Evolutionary conservation across 2,329 filamentous ascomycete species (phyloP).

Genomic region (Aspergillus fructus): DNA sequence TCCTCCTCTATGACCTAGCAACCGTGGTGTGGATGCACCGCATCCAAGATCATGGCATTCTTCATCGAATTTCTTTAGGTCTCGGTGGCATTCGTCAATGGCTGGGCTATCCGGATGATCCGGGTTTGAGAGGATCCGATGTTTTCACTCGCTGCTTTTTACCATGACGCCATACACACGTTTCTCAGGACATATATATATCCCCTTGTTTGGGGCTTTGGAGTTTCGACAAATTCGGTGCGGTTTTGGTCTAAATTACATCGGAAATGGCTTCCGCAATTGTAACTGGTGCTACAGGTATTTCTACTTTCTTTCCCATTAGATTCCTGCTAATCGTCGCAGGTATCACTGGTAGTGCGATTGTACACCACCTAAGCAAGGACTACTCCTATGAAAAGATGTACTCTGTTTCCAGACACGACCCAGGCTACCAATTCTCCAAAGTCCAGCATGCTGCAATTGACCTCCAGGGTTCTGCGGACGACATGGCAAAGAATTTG

Average conservation of each 20-base stretch:
- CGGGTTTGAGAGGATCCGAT: no score
- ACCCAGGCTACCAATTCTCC: constrained; percentile 36
- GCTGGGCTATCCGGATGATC: no score
- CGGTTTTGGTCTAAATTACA: background rate
- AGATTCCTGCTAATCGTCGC: background rate
- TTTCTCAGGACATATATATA: background rate
- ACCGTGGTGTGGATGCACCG: no score
- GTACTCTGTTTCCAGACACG: constrained; percentile 42
- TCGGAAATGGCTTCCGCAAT: constrained; percentile 29
- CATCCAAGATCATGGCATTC: no score
- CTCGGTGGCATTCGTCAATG: background rate
- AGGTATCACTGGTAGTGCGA: constrained; percentile 43
- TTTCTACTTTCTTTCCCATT: background rate
- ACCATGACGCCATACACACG: background rate
- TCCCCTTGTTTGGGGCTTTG: no score
- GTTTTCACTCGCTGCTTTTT: no score
- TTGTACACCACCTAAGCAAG: constrained; percentile 38
- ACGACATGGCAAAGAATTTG: constrained; percentile 40
- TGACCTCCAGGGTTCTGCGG: constrained; percentile 35
- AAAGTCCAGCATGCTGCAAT: constrained; percentile 41
- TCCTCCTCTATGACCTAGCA: no score
- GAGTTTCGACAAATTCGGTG: no score
- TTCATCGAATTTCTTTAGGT: background rate
- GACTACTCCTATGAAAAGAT: constrained; percentile 38
- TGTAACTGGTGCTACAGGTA: constrained; percentile 32